phyloP scores from a whole-genome alignment of 1,139 yeast genomes.

The Wickerhamomyces sp. region DNA sequence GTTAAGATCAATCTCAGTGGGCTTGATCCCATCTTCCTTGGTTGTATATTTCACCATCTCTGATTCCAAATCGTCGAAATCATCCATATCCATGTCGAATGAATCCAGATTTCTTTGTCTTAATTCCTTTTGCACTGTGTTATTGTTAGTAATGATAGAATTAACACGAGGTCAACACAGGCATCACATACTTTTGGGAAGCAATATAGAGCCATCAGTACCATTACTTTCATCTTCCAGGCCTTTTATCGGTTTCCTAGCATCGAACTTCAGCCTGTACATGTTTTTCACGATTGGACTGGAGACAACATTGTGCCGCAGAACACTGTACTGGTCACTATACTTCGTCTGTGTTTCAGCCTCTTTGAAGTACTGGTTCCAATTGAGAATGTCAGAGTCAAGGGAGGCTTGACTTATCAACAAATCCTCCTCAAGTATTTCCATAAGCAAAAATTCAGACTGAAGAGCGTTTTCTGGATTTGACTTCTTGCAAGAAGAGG shows the following conservation, averaged over 20 bases:
- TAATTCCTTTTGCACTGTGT: slow-evolving; percentile 13
- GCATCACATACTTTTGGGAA: slow-evolving; percentile 3
- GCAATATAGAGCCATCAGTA: slow-evolving; percentile 16
- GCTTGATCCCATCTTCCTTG: slow-evolving; percentile 3
- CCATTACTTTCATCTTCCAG: slow-evolving; percentile 6
- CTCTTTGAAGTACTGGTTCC: slow-evolving; percentile 1
- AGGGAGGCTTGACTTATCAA: not conserved
- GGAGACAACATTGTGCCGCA: slow-evolving; percentile 14
- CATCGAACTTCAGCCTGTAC: slow-evolving; percentile 8
- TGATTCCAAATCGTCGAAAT: slow-evolving; percentile 15
- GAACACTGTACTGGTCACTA: slow-evolving; percentile 7
- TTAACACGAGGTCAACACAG: not conserved
- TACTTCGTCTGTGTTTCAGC: not conserved
- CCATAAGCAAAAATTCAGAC: not conserved
- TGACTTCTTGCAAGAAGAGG: too few species aligned
- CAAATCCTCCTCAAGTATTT: slow-evolving; percentile 8
- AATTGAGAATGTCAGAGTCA: slow-evolving; percentile 3
- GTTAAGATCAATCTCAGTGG: slow-evolving; percentile 1
- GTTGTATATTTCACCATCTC: slow-evolving; percentile 17
- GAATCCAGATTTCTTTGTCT: slow-evolving; percentile 17
- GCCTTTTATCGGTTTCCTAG: slow-evolving; percentile 18
- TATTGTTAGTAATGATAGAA: not conserved
- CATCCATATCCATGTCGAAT: slow-evolving; percentile 16
- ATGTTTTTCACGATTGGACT: slow-evolving; percentile 15
- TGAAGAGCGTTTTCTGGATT: too few species aligned